A percentile compares a stretch with the other conserved stretches of the same genome.
Evolutionary conservation across 176 grass and related monocot genomes (phyloP).

Genomic region (Echinochloa phyllopogon): DNA sequence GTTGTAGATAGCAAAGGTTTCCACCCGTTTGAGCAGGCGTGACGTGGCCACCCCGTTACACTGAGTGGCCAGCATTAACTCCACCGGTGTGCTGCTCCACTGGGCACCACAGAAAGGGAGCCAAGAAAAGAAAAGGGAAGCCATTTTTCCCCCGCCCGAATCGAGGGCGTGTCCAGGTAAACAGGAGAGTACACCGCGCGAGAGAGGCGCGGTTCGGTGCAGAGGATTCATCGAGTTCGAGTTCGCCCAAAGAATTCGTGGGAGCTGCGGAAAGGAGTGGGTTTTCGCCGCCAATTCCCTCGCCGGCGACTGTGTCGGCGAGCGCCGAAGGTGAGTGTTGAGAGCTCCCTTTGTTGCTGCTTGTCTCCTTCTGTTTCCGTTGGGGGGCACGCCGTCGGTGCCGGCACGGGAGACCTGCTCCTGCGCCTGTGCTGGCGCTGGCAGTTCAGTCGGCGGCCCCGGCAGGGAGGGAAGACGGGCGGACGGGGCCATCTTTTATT

Average conservation of each 20-base stretch:
- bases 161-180: not conserved
- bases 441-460: not conserved
- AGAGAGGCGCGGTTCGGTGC: not conserved
- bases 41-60: conserved; percentile 24
- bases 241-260: not conserved
- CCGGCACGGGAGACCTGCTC: not conserved
- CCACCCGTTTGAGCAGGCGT: not conserved
- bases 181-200: not conserved
- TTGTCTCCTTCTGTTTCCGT: not conserved
- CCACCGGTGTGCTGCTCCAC: not conserved
- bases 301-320: not conserved
- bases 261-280: not conserved
- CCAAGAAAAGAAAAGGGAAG: not conserved
- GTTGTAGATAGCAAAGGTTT: conserved; percentile 32
- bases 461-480: not conserved
- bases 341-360: not conserved
- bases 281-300: not conserved
- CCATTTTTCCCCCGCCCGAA: not conserved
- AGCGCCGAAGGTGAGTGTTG: not conserved
- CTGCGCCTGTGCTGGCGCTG: not conserved
- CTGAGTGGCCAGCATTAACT: conserved; percentile 20
- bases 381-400: not conserved
- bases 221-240: not conserved
- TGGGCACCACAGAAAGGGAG: conserved; percentile 29
- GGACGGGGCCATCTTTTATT: not conserved